A percentile compares a stretch with the other conserved stretches of the same genome.
phyloP scores from a whole-genome alignment of 2,329 filamentous ascomycete species.

The Ophiostoma novo-ulmi region DNA sequence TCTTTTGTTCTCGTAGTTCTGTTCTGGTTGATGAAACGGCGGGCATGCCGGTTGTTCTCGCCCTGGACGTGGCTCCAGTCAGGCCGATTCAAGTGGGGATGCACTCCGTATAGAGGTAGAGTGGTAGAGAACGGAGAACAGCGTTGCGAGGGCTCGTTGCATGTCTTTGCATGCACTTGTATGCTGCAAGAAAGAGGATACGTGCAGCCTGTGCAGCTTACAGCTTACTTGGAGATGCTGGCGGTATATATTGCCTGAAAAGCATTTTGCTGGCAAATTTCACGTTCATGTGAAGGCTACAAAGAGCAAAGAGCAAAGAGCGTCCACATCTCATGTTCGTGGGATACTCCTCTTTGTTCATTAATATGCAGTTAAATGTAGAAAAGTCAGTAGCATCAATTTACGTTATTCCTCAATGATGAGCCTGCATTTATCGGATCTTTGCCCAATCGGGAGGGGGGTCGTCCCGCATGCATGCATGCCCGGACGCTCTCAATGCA shows the following conservation, averaged over 20 bases:
- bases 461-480: slow-evolving; percentile 5
- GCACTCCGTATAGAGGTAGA: not conserved
- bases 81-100: slow-evolving; percentile 8
- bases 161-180: not conserved
- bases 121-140: not conserved
- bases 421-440: not conserved
- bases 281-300: not conserved
- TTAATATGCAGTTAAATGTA: not conserved
- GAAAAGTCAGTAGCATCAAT: not conserved
- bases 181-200: slow-evolving; percentile 9
- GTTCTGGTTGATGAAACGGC: slow-evolving; percentile 19
- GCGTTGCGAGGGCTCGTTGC: not conserved
- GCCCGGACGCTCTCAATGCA: not conserved
- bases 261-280: not conserved
- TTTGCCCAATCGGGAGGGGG: slow-evolving; percentile 13
- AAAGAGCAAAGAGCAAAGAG: not conserved
- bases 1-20: not conserved
- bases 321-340: not conserved
- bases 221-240: not conserved
- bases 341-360: not conserved
- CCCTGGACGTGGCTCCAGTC: slow-evolving; percentile 24
- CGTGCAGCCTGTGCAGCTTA: not conserved
- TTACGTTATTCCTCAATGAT: not conserved
- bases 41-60: slow-evolving; percentile 13
- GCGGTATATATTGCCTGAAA: no score